phyloP scores from a whole-genome alignment of 192 early-diverging fungal genomes.

The Mortierella antarctica region DNA sequence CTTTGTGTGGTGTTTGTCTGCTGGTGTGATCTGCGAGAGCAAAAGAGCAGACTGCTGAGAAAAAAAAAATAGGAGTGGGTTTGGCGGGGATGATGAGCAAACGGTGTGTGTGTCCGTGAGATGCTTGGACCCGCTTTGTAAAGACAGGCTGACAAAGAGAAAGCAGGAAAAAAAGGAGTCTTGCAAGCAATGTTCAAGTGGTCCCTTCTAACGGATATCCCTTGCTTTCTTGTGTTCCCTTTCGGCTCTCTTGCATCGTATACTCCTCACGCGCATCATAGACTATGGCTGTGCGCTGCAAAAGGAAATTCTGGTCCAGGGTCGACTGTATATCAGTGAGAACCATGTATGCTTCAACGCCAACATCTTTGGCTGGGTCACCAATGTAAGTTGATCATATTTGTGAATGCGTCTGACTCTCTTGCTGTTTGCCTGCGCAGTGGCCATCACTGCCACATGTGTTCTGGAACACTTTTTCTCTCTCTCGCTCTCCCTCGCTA shows the following conservation, averaged over 20 bases:
- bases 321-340: conserved; percentile 85
- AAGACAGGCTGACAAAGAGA: too few species aligned
- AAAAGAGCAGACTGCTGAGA: too few species aligned
- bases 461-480: background rate
- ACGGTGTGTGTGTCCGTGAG: too few species aligned
- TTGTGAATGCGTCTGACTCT: background rate
- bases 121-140: too few species aligned
- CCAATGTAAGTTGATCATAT: conserved; percentile 61
- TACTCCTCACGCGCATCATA: conserved; percentile 7
- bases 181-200: too few species aligned
- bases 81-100: too few species aligned
- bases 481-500: background rate
- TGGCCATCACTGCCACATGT: background rate
- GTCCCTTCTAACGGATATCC: background rate
- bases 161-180: too few species aligned
- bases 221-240: background rate
- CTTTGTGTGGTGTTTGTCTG: too few species aligned
- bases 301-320: conserved; percentile 90
- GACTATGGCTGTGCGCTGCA: conserved; percentile 89
- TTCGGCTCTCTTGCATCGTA: too few species aligned
- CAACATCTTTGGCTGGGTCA: conserved; percentile 93
- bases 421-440: too few species aligned
- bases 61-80: too few species aligned
- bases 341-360: conserved; percentile 86
- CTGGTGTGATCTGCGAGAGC: too few species aligned